Percentiles rank a stretch among this genome's conserved stretches.
Evolutionary conservation across 2,329 filamentous ascomycete genomes (phyloP).

Genomic region (Monilinia vaccinii-corymbosi): DNA sequence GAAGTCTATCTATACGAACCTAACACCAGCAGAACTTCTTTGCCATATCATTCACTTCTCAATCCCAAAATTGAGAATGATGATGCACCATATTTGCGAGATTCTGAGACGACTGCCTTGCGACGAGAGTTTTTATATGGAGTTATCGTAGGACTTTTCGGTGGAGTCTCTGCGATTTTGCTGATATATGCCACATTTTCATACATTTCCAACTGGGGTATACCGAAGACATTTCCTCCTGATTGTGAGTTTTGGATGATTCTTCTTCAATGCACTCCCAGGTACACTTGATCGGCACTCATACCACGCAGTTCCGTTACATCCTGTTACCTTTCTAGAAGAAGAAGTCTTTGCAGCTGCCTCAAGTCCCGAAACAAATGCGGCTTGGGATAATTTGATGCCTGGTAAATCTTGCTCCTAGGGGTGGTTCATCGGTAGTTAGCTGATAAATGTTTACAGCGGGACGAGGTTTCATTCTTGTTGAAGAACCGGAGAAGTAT

Average conservation of each 20-base stretch:
- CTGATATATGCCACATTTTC: not conserved
- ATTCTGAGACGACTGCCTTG: not conserved
- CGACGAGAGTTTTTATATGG: not conserved
- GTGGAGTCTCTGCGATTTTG: not conserved
- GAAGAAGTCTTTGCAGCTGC: not conserved
- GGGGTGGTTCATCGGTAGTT: not conserved
- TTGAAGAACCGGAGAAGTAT: not conserved
- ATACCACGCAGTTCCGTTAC: not conserved
- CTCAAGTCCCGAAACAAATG: not conserved
- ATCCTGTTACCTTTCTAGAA: not conserved
- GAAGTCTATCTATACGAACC: not conserved
- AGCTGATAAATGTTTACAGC: not conserved
- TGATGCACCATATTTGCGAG: not conserved
- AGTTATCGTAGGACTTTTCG: not conserved
- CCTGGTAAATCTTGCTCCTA: not conserved
- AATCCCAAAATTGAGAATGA: not conserved
- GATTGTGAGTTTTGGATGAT: not conserved
- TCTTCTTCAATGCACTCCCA: too few species aligned
- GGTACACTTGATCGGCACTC: not conserved
- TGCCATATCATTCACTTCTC: not conserved
- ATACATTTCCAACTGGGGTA: not conserved
- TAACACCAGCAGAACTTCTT: not conserved
- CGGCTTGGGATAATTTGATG: slow-evolving; percentile 1
- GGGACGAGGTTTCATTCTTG: not conserved
- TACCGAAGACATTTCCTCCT: not conserved